phyloP scores from a whole-genome alignment of 805 yeast species.

The Yarrowia yakushimensis region DNA sequence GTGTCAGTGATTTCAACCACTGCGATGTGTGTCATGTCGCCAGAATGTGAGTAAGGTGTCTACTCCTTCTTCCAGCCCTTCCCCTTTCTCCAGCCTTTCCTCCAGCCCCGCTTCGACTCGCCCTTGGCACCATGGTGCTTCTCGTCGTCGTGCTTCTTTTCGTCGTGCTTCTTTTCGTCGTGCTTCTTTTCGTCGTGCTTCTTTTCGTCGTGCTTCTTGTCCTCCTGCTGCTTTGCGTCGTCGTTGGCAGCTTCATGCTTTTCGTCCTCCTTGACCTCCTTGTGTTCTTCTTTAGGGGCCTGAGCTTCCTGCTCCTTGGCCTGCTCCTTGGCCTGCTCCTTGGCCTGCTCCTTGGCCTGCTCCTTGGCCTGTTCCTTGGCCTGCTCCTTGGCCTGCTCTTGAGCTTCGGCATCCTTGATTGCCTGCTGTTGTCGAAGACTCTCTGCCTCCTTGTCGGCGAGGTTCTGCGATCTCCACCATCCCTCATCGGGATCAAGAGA shows the following conservation, averaged over 20 bases:
- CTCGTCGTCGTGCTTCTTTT: too few species aligned
- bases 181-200: not conserved
- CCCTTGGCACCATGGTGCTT: too few species aligned
- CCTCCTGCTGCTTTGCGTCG: not conserved
- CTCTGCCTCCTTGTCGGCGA: conserved; percentile 8
- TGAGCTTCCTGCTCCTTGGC: not conserved
- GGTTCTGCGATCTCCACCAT: not conserved
- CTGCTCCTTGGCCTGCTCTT: not conserved
- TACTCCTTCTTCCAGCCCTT: conserved; percentile 13
- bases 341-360: not conserved
- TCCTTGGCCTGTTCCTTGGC: not conserved
- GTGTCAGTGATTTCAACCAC: not conserved
- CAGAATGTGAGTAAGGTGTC: not conserved
- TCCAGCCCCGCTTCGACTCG: too few species aligned
- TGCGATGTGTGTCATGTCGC: not conserved
- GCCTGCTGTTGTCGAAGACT: not conserved
- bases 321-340: not conserved
- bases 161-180: not conserved
- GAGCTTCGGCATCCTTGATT: not conserved
- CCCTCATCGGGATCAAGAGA: conserved; percentile 16
- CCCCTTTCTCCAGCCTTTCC: too few species aligned
- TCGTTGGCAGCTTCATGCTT: not conserved
- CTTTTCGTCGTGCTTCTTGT: not conserved
- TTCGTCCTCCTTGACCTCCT: not conserved
- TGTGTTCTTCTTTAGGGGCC: not conserved